Percentiles rank a stretch among this genome's conserved stretches.
phyloP scores from a whole-genome alignment of 352 stramenopile species.

The Phytophthora litchii region DNA sequence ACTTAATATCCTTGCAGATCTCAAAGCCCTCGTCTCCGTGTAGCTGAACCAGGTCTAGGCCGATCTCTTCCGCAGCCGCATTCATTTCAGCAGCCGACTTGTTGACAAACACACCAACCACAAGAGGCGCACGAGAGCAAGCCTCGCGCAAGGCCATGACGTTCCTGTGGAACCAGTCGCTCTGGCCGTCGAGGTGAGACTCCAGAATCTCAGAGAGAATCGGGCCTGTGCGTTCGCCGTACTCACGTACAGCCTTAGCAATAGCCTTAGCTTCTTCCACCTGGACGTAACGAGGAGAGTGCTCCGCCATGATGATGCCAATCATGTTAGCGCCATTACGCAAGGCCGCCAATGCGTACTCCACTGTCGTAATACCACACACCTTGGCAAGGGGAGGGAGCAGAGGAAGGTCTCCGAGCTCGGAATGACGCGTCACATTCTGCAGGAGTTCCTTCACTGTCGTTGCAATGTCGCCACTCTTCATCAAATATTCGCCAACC shows the following conservation, averaged over 20 bases:
- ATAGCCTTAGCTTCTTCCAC: conserved; percentile 90
- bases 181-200: conserved; percentile 35
- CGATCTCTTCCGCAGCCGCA: conserved; percentile 84
- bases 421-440: conserved; percentile 33
- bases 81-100: conserved; percentile 93
- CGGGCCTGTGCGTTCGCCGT: conserved; percentile 91
- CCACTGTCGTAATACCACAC: conserved; percentile 94
- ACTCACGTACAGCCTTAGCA: conserved; percentile 91
- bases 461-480: conserved; percentile 86
- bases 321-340: conserved; percentile 95
- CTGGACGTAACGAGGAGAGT: conserved; percentile 90
- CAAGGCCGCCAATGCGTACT: conserved; percentile 93
- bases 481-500: conserved; percentile 98
- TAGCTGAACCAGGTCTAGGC: conserved; percentile 97
- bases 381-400: conserved; percentile 88
- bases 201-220: conserved; percentile 59
- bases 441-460: conserved; percentile 88
- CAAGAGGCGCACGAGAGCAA: conserved; percentile 81
- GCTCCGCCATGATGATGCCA: conserved; percentile 96
- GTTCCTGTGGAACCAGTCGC: conserved; percentile 87
- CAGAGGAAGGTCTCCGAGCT: conserved; percentile 34
- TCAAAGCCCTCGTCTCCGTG: conserved; percentile 96
- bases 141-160: conserved; percentile 65
- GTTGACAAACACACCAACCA: conserved; percentile 97
- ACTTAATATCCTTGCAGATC: conserved; percentile 79